These are phyloP conservation scores for Priceomyces castillae DNA, from an alignment of 805 yeast species.

Conservation along the genomic window DNA sequence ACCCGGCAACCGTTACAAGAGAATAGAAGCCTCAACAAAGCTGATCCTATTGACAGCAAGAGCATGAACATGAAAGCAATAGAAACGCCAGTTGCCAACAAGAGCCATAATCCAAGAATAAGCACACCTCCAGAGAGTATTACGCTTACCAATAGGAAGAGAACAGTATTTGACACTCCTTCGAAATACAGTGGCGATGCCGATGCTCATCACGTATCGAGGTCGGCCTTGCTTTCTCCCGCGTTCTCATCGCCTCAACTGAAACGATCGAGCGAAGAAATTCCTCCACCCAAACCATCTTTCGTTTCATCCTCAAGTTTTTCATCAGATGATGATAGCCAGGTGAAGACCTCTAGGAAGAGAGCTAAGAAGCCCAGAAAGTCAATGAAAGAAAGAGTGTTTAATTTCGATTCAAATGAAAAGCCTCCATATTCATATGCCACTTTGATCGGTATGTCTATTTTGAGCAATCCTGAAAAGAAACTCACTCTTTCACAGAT, in stretches of 20 bases:
- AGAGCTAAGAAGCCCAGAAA: slow-evolving; percentile 28
- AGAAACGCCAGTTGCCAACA: slow-evolving; percentile 26
- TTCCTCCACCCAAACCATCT: slow-evolving; percentile 13
- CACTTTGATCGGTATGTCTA: slow-evolving; percentile 88
- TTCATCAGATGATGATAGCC: slow-evolving; percentile 12
- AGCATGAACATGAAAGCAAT: slow-evolving; percentile 6
- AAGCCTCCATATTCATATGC: slow-evolving; percentile 97
- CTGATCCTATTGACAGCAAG: neutral
- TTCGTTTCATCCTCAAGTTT: slow-evolving; percentile 14
- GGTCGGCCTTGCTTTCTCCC: slow-evolving; percentile 32
- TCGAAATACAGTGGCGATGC: slow-evolving; percentile 5
- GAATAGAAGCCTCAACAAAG: slow-evolving; percentile 1
- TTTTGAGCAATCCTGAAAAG: slow-evolving; percentile 66
- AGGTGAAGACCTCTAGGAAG: slow-evolving; percentile 37
- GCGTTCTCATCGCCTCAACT: slow-evolving; percentile 50
- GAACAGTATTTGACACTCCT: slow-evolving; percentile 9
- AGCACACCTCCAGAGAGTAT: slow-evolving; percentile 39
- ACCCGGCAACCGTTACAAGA: slow-evolving; percentile 2
- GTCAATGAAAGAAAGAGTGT: slow-evolving; percentile 30
- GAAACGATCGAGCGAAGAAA: slow-evolving; percentile 2
- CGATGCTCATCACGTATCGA: slow-evolving; percentile 2
- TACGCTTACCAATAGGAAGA: slow-evolving; percentile 12
- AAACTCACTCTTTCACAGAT: slow-evolving; percentile 58
- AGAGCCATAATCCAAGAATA: slow-evolving; percentile 19
- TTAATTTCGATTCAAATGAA: slow-evolving; percentile 50